Percentiles rank a stretch among this genome's conserved stretches.
phyloP scores from a whole-genome alignment of 805 yeast species.

The Tetrapisispora phaffii region DNA sequence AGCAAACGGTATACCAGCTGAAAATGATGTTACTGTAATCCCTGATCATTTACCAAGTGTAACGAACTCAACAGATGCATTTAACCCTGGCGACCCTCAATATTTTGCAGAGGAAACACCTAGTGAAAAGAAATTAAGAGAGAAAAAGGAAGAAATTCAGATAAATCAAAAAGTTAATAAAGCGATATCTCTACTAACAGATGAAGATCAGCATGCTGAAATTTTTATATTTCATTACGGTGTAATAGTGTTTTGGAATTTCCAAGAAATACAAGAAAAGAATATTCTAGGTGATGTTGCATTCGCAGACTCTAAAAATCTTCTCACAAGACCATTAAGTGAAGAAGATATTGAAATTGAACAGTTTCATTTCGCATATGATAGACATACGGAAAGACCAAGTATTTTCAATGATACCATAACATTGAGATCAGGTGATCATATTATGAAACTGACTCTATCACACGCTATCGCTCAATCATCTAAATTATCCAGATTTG shows the following conservation, averaged over 20 bases:
- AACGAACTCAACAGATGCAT: slow-evolving; percentile 40
- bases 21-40: slow-evolving; percentile 13
- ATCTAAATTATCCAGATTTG: slow-evolving; percentile 83
- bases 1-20: slow-evolving; percentile 14
- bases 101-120: slow-evolving; percentile 49
- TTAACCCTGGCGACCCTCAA: slow-evolving; percentile 90
- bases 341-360: slow-evolving; percentile 92
- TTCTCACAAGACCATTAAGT: slow-evolving; percentile 63
- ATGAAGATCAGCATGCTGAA: slow-evolving; percentile 53
- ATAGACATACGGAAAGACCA: slow-evolving; percentile 50
- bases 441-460: slow-evolving; percentile 81
- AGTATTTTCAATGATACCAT: slow-evolving; percentile 90
- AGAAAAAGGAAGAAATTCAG: slow-evolving; percentile 4
- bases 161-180: not conserved
- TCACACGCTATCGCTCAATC: slow-evolving; percentile 97
- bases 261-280: slow-evolving; percentile 84
- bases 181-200: slow-evolving; percentile 1
- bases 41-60: slow-evolving; percentile 25
- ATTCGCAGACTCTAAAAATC: slow-evolving; percentile 39
- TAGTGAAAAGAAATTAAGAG: slow-evolving; percentile 4
- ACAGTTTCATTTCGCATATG: slow-evolving; percentile 45
- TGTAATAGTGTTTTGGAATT: slow-evolving; percentile 97
- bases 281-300: slow-evolving; percentile 85
- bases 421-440: slow-evolving; percentile 83
- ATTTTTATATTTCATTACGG: slow-evolving; percentile 87